Evolutionary conservation across 805 yeast genomes (phyloP), one percentile per base, ranked within the genome.

Genomic region (Starmerella kuoi): DNA sequence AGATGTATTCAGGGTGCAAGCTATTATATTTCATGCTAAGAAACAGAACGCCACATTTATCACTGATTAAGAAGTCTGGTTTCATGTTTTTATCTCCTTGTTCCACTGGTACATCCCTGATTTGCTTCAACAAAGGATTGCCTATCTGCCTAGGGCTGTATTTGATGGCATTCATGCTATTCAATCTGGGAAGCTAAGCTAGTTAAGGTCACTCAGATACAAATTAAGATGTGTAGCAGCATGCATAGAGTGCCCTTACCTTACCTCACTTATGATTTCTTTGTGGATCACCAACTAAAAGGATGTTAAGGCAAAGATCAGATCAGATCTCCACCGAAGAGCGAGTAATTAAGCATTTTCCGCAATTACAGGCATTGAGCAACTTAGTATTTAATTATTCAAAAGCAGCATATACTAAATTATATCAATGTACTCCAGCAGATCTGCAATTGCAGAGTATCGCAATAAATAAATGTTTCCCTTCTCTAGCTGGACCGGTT

Each of bases 401-500:
- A n/a, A n/a, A n/a, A n/a, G n/a, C n/a, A n/a, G n/a, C n/a, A n/a
- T n/a, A n/a, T n/a, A 5, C 23, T 24, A 52, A 2, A 53, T 35
- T 5, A 53, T 28, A 37, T 51, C 55, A 5, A 53, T 43, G 17
- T 27, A n/a, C 7, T 46, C 50, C 19, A 35, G 38, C 17, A 47
- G 35, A 4, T 42, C 47, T 9, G 44, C 43, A 5, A 76, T 63
- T 0, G 73, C 70, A 4, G 69, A 68, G 61, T 84, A 87, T 41
- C 82, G 67, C 61, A 84, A 68, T 38, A 81, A 82, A 56, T 82
- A 85, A 4, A 86, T 74, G 30, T 84, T 82, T n/a, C 74, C 77
- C 12, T 66, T 59, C 14, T 64, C 67, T 49, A 78, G 65, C 37
- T 73, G 79, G 2, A 81, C 66, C 39, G 69, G 74, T 25, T 63